Conservation (phyloP, 345 rosid genomes). For the Salix brachista region DNA sequence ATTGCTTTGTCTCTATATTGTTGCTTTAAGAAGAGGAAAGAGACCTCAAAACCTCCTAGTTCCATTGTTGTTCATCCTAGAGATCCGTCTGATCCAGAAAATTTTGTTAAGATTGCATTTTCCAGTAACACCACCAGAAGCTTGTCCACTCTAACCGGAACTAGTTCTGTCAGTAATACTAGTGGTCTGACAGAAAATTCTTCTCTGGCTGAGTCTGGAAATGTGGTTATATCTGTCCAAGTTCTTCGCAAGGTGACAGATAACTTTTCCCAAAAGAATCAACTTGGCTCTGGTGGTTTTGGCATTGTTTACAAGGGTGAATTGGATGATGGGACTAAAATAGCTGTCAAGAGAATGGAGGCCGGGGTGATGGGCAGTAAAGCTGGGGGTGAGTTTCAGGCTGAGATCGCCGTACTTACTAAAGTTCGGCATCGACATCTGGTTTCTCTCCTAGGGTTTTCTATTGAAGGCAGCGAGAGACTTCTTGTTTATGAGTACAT, state of each 20-base stretch:
- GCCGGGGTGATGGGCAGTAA: slow-evolving; percentile 32
- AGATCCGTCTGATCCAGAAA: slow-evolving; percentile 33
- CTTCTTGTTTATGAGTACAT: slow-evolving; percentile 52
- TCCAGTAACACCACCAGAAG: slow-evolving; percentile 20
- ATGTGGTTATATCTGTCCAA: slow-evolving; percentile 38
- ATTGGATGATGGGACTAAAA: slow-evolving; percentile 47
- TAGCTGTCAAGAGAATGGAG: slow-evolving; percentile 58
- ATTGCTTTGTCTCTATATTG: slow-evolving; percentile 23
- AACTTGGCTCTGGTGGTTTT: slow-evolving; percentile 50
- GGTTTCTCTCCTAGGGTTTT: slow-evolving; percentile 47
- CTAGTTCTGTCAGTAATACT: slow-evolving; percentile 29
- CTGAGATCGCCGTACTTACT: slow-evolving; percentile 45
- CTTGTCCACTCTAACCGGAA: slow-evolving; percentile 26
- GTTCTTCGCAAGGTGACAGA: slow-evolving; percentile 48
- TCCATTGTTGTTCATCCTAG: slow-evolving; percentile 38
- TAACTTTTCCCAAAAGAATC: slow-evolving; percentile 36
- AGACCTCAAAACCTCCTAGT: slow-evolving; percentile 10
- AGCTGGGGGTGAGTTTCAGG: slow-evolving; percentile 42
- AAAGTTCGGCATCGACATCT: slow-evolving; percentile 48
- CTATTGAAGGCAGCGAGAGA: slow-evolving; percentile 41
- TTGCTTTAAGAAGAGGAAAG: slow-evolving; percentile 25
- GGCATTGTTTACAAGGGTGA: slow-evolving; percentile 55
- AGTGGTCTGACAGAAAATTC: slow-evolving; percentile 37
- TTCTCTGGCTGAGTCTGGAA: slow-evolving; percentile 32
- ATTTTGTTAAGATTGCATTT: slow-evolving; percentile 29